Percentiles rank a stretch among this genome's conserved stretches.
These are phyloP conservation scores for Sungouiozyma intestinalis DNA, from an alignment of 805 yeast genomes.

Conservation along the genomic window DNA sequence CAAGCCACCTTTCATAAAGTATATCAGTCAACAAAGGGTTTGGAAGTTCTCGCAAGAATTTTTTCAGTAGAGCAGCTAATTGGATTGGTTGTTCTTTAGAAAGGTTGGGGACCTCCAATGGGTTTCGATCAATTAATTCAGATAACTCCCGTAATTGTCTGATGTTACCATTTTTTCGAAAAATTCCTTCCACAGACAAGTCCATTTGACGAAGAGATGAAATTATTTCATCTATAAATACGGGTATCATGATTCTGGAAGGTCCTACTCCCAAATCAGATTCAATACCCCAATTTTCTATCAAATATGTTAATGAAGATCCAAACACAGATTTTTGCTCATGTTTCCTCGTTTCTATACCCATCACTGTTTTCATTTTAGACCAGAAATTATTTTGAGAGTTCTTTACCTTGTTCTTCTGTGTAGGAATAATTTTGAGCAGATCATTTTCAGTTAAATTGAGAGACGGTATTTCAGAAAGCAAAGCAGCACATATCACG, in stretches of 20 bases:
- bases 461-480: constrained; percentile 18
- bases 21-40: constrained; percentile 75
- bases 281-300: constrained; percentile 66
- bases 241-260: constrained; percentile 66
- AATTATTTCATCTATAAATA: constrained; percentile 76
- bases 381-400: constrained; percentile 18
- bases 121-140: constrained; percentile 61
- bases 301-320: constrained; percentile 56
- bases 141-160: constrained; percentile 65
- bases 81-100: constrained; percentile 78
- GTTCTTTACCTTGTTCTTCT: neutral
- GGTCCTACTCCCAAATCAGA: constrained; percentile 82
- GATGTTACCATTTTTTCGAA: constrained; percentile 93
- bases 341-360: constrained; percentile 18
- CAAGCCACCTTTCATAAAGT: constrained; percentile 70
- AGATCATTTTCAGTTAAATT: constrained; percentile 5
- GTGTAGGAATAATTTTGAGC: constrained; percentile 2
- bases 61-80: constrained; percentile 84
- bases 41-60: constrained; percentile 85
- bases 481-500: constrained; percentile 37
- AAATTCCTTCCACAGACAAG: constrained; percentile 91
- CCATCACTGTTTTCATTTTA: constrained; percentile 21
- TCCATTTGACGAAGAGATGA: constrained; percentile 80
- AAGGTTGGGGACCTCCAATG: constrained; percentile 61
- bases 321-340: constrained; percentile 55